Evolutionary conservation across 2,329 filamentous ascomycete species (phyloP).

Genomic region (Botrytis fabae): DNA sequence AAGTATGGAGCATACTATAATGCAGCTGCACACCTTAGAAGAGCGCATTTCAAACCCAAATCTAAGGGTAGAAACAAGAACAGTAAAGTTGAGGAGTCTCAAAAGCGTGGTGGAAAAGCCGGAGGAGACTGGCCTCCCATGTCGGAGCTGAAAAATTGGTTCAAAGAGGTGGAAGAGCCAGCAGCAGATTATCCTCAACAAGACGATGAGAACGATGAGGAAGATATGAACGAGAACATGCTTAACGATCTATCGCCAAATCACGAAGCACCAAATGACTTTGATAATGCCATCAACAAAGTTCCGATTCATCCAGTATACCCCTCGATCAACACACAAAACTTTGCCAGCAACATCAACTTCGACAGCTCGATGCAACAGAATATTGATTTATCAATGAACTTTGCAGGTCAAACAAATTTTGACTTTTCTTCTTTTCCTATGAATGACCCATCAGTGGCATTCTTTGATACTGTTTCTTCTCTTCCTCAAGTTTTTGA

Average conservation of each 20-base stretch:
- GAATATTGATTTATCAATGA: slow-evolving; percentile 34
- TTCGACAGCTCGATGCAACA: slow-evolving; percentile 29
- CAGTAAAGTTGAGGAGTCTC: slow-evolving; percentile 40
- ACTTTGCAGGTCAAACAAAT: slow-evolving; percentile 30
- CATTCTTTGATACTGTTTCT: slow-evolving; percentile 32
- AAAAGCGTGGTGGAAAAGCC: slow-evolving; percentile 56
- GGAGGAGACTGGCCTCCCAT: slow-evolving; percentile 58
- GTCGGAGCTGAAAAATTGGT: slow-evolving; percentile 60
- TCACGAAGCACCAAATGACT: slow-evolving; percentile 33
- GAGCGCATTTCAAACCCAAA: slow-evolving; percentile 80
- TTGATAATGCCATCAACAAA: slow-evolving; percentile 24
- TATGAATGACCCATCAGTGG: slow-evolving; percentile 29
- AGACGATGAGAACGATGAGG: slow-evolving; percentile 43
- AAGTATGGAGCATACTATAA: slow-evolving; percentile 93
- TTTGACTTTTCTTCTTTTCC: slow-evolving; percentile 29
- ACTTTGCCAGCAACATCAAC: slow-evolving; percentile 27
- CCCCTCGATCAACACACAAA: slow-evolving; percentile 24
- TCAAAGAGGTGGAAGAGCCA: slow-evolving; percentile 51
- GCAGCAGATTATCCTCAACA: slow-evolving; percentile 38
- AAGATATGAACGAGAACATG: slow-evolving; percentile 40
- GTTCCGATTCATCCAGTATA: slow-evolving; percentile 26
- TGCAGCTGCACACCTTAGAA: slow-evolving; percentile 83
- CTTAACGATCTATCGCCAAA: slow-evolving; percentile 31
- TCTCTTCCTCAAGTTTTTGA: slow-evolving; percentile 29
- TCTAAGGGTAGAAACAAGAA: slow-evolving; percentile 46